These are phyloP conservation scores for Rhynchosporium graminicola DNA, from an alignment of 2,329 filamentous ascomycete genomes.

Conservation along the genomic window DNA sequence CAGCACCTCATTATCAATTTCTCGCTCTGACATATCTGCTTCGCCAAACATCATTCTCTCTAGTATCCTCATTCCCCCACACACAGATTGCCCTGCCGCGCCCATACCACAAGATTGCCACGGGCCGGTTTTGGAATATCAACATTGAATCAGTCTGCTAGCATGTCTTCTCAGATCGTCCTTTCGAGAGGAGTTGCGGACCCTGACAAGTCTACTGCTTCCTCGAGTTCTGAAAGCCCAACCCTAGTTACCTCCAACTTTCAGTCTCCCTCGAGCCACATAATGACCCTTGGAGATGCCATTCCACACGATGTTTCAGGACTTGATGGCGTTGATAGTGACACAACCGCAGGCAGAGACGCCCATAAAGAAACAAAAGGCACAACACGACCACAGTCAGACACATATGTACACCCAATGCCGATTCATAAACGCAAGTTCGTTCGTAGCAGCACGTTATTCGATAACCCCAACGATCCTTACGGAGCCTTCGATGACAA, in stretches of 20 bases:
- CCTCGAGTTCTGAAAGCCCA: slow-evolving; percentile 9
- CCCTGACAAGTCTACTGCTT: slow-evolving; percentile 34
- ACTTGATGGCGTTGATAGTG: slow-evolving; percentile 13
- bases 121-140: background rate
- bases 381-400: slow-evolving; percentile 23
- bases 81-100: background rate
- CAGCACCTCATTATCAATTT: background rate
- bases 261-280: slow-evolving; percentile 33
- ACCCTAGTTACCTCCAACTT: slow-evolving; percentile 35
- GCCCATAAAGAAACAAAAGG: slow-evolving; percentile 15
- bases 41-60: background rate
- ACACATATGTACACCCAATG: slow-evolving; percentile 35
- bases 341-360: background rate
- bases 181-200: slow-evolving; percentile 48
- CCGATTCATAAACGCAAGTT: slow-evolving; percentile 28
- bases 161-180: slow-evolving; percentile 50
- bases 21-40: background rate
- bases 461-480: slow-evolving; percentile 36
- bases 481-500: slow-evolving; percentile 37
- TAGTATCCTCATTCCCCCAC: background rate
- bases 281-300: slow-evolving; percentile 36
- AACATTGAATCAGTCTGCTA: background rate
- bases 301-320: slow-evolving; percentile 14
- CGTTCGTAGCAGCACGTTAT: slow-evolving; percentile 37
- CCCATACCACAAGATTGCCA: background rate